These are phyloP conservation scores for Moricandia arvensis DNA, from an alignment of 345 rosid species.

Conservation along the genomic window DNA sequence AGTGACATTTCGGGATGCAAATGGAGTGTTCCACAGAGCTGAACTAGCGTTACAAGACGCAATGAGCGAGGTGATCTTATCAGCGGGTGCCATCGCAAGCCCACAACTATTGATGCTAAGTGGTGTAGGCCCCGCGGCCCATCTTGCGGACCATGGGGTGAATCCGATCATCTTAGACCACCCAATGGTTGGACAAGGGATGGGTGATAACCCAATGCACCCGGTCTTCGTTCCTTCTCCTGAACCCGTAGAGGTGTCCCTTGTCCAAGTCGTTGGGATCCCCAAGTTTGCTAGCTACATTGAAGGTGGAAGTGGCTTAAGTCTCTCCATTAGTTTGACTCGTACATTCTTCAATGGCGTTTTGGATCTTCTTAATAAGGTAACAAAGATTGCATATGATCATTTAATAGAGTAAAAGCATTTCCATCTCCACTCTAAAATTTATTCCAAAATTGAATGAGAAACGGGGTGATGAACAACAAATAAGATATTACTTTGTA, in stretches of 20 bases:
- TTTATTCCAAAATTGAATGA: too few relatives aligned
- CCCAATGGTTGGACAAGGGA: constrained; percentile 70
- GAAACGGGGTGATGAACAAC: too few relatives aligned
- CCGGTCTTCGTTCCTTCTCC: constrained; percentile 59
- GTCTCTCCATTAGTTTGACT: constrained; percentile 45
- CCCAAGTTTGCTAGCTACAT: constrained; percentile 50
- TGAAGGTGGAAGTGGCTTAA: constrained; percentile 54
- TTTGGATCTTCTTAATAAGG: constrained; percentile 44
- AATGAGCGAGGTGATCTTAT: constrained; percentile 55
- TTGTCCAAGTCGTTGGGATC: constrained; percentile 63
- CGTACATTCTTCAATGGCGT: constrained; percentile 33
- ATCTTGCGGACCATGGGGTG: constrained; percentile 43
- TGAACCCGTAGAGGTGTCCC: constrained; percentile 55
- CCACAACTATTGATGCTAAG: constrained; percentile 81
- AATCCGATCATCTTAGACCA: constrained; percentile 48
- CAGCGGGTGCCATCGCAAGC: constrained; percentile 84
- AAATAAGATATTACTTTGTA: too few relatives aligned
- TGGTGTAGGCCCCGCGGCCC: constrained; percentile 61
- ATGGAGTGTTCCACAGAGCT: constrained; percentile 48
- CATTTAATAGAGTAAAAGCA: not conserved
- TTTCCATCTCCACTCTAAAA: too few relatives aligned
- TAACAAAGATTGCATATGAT: not conserved
- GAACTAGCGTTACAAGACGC: constrained; percentile 25
- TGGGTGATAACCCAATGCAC: constrained; percentile 75
- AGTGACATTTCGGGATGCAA: constrained; percentile 51